Evolutionary conservation across 2,329 filamentous ascomycete species (phyloP), one percentile per base, ranked within the genome.

Genomic region (Graphilbum fragrans): DNA sequence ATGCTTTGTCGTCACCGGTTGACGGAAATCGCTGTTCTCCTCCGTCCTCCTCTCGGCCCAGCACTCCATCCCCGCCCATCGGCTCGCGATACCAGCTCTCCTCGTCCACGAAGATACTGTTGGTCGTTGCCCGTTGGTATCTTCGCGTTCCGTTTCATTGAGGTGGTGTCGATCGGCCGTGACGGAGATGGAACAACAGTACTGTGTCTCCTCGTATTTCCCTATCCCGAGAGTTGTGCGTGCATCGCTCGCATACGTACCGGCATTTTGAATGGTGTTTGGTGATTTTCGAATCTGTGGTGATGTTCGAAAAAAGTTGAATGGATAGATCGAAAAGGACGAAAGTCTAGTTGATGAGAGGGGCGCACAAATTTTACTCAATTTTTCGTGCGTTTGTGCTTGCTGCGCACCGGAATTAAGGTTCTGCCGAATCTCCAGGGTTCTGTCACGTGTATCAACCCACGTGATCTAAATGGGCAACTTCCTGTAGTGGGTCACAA

Each of bases 191-290:
- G n/a, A n/a, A n/a, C n/a, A n/a, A n/a, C n/a, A n/a, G n/a, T n/a
- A n/a, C n/a, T n/a, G n/a, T n/a, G n/a, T n/a, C n/a, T n/a, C n/a
- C n/a, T n/a, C 36, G 11, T 37, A 14, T 12, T 18, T 8, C 17
- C 18, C 37, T 33, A 8, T 35, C 31, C 14, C 44, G 45, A 39
- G 41, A 29, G 38, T 32, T 8, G 18, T 12, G 12, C 7, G 25
- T 32, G 6, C 10, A 10, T 20, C 25, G 16, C 31, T 12, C 21
- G 5, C 23, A 41, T 49, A 59, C 58, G 43, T 60, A 61, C 58
- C 57, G 58, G 58, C 58, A 61, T 61, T 54, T 60, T 61, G 57
- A 57, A 55, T 53, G 52, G 54, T 54, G 49, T 54, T 31, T 7
- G 12, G 8, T 8, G 29, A 5, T 31, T 31, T 31, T 31, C 29